Percentiles rank a stretch among this genome's conserved stretches.
phyloP scores from a whole-genome alignment of 108 stramenopile species.

The Aurantiochytrium sp. region DNA sequence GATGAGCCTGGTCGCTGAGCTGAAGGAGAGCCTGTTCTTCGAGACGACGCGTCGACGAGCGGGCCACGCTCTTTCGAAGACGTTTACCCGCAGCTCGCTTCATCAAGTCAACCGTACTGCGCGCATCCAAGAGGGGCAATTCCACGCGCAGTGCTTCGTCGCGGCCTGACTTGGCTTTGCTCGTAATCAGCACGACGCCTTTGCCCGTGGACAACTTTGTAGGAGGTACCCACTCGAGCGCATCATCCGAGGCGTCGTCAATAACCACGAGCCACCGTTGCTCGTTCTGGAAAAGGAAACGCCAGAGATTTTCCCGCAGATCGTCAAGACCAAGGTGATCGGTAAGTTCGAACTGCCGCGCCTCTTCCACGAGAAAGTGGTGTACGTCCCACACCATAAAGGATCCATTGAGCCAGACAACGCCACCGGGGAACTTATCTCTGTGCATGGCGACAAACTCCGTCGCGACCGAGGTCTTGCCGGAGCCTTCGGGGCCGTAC shows the following conservation, averaged over 20 bases:
- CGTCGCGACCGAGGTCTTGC: neutral
- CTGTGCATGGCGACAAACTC: neutral
- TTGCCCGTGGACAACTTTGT: neutral
- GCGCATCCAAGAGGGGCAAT: neutral
- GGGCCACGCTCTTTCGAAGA: neutral
- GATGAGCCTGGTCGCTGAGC: neutral
- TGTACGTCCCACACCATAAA: neutral
- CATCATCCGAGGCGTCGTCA: neutral
- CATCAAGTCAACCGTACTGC: neutral
- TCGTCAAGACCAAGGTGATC: neutral
- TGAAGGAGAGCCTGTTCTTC: neutral
- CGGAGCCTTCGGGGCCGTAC: neutral
- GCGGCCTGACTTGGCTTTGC: slow-evolving; percentile 1
- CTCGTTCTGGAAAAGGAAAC: neutral
- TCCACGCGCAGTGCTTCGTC: neutral
- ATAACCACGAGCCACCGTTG: neutral
- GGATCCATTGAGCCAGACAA: neutral
- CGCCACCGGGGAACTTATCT: neutral
- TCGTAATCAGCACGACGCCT: neutral
- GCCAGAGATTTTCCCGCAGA: neutral
- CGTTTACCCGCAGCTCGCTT: neutral
- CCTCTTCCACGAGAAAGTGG: neutral
- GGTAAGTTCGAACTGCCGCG: neutral
- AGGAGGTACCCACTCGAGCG: neutral
- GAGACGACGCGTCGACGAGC: neutral